These are phyloP conservation scores for Alternaria longipes DNA, from an alignment of 2,329 filamentous ascomycete genomes.

Conservation along the genomic window DNA sequence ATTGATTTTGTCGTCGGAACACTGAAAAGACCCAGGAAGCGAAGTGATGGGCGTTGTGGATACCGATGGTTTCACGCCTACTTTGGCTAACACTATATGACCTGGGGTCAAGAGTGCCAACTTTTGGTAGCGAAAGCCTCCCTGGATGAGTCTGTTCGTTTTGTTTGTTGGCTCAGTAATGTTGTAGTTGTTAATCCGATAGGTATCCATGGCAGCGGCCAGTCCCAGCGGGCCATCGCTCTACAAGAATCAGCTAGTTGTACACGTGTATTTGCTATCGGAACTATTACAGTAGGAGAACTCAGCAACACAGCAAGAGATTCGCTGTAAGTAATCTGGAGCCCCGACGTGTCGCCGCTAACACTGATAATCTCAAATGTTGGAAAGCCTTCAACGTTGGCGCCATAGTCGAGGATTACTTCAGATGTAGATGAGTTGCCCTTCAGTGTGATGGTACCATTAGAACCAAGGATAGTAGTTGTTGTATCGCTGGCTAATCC, in stretches of 20 bases:
- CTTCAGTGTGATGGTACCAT: not conserved
- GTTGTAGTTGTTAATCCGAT: constrained; percentile 50
- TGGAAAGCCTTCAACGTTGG: constrained; percentile 24
- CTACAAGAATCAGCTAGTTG: constrained; percentile 15
- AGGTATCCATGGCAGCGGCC: constrained; percentile 52
- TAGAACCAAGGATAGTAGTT: too few species aligned
- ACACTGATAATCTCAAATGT: constrained; percentile 24
- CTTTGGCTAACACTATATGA: too few species aligned
- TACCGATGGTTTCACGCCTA: too few species aligned
- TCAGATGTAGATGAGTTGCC: not conserved
- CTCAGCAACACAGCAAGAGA: too few species aligned
- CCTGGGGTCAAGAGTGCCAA: constrained; percentile 43
- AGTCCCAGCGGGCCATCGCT: constrained; percentile 47
- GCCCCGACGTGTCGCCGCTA: too few species aligned
- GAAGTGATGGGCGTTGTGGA: too few species aligned
- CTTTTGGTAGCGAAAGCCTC: constrained; percentile 52
- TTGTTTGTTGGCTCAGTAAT: constrained; percentile 33
- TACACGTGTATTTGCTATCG: not conserved
- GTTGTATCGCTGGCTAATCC: too few species aligned
- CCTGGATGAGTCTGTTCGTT: constrained; percentile 50
- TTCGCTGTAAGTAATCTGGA: too few species aligned
- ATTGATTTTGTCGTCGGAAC: constrained; percentile 20
- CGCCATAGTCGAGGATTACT: constrained; percentile 21
- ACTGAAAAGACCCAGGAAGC: too few species aligned
- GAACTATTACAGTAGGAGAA: too few species aligned